Evolutionary conservation across 2,329 filamentous ascomycete species (phyloP), one percentile per base, ranked within the genome.

Genomic region (Tolypocladium endophyticum): DNA sequence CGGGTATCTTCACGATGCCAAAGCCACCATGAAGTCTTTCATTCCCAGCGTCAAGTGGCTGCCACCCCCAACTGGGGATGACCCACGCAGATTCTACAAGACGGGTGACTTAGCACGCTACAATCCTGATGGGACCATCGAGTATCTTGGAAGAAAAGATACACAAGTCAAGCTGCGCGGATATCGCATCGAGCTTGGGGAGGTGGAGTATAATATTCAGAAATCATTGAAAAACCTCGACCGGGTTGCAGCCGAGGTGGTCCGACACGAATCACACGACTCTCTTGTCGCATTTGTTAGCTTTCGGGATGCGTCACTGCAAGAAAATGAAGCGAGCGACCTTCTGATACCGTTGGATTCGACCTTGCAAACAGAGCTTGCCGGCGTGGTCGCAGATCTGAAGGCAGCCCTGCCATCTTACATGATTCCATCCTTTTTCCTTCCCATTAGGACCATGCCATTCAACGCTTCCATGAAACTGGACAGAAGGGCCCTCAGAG

Each of bases 1-100:
- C 33, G 79, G 79, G 45, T 84, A 83, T 58, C 58, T 65, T 5
- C 58, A 60, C 3, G 62, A 65, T 30, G 30, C 55, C 2, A 50
- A 52, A 20, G 62, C 59, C 47, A 64, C 64, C 1, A 45, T 28
- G 23, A 35, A 38, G 14, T 33, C 59, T 61, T 36, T 55, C 57
- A 2, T 54, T 60, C 12, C 45, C 23, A 28, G 45, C 23, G 45
- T 0, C 57, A 25, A 43, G 57, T 36, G 45, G 36, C 16, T 45
- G 14, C 14, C 58, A 59, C 41, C 50, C 54, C 38, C 38, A 57
- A 23, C 59, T 55, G 59, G 64, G 25, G 54, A 66, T 9, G 45
- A 47, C 45, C 45, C 23, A 41, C 43, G 60, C 25, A 57, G 61
- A 28, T 35, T 57, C 2, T 60, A 60, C n/a, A 47, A 50, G 6